Base-by-base conservation (phyloP, 345 rosid genomes). In the Eucalyptus tenuipes region DNA sequence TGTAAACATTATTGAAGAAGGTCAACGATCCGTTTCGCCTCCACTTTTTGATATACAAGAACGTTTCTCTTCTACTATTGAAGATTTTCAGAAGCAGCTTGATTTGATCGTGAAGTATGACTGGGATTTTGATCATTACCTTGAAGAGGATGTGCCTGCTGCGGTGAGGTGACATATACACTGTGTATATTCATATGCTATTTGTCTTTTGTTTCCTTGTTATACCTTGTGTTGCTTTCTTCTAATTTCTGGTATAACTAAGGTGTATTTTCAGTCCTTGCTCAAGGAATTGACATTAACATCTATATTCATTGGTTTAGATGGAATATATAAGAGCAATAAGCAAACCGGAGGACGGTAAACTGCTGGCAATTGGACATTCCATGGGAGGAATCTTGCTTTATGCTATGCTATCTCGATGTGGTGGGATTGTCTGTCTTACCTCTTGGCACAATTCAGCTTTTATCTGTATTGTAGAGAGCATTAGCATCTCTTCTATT, bases 131-230 rank as follows among this genome's bases (percentile, higher is more conserved):
- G 98, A 97, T 93, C 92, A 94, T 91, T 97, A 96, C 93, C 91
- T 96, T 88, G 98, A 96, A 91, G 99, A 97, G 91, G 99, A 97
- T 94, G 96, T 97, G 89, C 98, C 99, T 94, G 95, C 98, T 90
- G 99, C 93, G 98, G 99, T 97, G 94, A 95, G 99, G 97, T 91
- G 93, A 95, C 95, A 91, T 92, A 11, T 50, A 49, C 27, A 49
- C 42, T 85, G 59, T 20, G 50, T 85, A 50, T 50, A 85, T 49
- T 49, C 44, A n/a, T 29, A 11, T 31, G 27, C 45, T 31, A 29
- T 55, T 29, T 31, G 59, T 50, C 29, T 50, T 49, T 85, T 50
- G 59, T 85, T 85, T 85, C 20, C 66, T 87, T 87, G 53, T 44
- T 4, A 44, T 45, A 47, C 24, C n/a, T 87, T 89, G 87, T 88